Evolutionary conservation across 441 rosid species (phyloP).

Genomic region (Dalechampia spathulata): DNA sequence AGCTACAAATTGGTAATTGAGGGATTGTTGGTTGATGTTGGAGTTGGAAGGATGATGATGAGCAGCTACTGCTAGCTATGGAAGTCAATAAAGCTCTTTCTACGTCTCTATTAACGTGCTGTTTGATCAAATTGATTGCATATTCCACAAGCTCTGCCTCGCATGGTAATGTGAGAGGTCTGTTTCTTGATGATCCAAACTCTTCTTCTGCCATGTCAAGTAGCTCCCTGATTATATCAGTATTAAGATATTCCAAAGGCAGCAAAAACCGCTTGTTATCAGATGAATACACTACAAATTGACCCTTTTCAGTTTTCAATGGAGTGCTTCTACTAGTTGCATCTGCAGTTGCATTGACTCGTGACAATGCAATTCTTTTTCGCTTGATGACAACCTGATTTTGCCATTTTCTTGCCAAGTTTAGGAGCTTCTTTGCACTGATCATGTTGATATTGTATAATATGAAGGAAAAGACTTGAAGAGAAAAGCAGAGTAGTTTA

Average conservation of each 20-base stretch:
- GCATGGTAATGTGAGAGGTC: slow-evolving; percentile 6
- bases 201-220: slow-evolving; percentile 11
- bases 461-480: not conserved
- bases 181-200: slow-evolving; percentile 1
- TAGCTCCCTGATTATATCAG: slow-evolving; percentile 8
- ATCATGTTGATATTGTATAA: not conserved
- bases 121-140: slow-evolving; percentile 11
- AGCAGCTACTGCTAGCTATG: not conserved
- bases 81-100: not conserved
- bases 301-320: not conserved
- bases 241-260: slow-evolving; percentile 11
- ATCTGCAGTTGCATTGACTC: not conserved
- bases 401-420: slow-evolving; percentile 2
- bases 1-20: slow-evolving; percentile 4
- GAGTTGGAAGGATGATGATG: not conserved
- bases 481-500: not conserved
- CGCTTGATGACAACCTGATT: not conserved
- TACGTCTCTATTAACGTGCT: not conserved
- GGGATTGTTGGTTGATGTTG: not conserved
- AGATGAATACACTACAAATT: slow-evolving; percentile 1
- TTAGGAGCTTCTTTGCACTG: not conserved
- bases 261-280: slow-evolving; percentile 7
- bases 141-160: slow-evolving; percentile 14
- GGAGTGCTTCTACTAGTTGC: not conserved
- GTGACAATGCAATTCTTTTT: not conserved